phyloP scores from a whole-genome alignment of 495 filamentous ascomycete genomes.

The Talaromyces wortmannii region DNA sequence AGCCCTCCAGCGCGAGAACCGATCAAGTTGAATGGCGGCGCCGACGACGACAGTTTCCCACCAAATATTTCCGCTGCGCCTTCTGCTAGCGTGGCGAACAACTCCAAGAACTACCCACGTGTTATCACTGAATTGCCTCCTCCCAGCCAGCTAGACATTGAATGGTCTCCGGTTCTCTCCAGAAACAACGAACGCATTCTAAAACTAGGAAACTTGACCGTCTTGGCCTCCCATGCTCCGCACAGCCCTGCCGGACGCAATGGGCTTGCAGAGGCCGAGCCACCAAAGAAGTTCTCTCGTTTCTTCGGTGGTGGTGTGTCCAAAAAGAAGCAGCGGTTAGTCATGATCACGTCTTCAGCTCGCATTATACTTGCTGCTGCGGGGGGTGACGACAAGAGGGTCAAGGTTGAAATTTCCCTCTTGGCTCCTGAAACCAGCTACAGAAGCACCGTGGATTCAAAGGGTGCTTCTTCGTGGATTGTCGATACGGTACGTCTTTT shows the following conservation, averaged over 20 bases:
- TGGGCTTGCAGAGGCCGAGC: conserved; percentile 50
- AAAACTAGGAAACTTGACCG: conserved; percentile 84
- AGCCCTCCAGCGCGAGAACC: conserved; percentile 72
- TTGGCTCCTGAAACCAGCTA: conserved; percentile 65
- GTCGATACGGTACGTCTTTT: conserved; percentile 77
- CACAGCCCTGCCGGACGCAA: conserved; percentile 63
- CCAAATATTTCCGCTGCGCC: conserved; percentile 44
- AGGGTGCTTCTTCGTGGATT: conserved; percentile 80
- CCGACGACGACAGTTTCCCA: conserved; percentile 31
- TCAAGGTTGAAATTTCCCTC: conserved; percentile 83
- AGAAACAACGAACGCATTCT: conserved; percentile 88
- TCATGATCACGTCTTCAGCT: conserved; percentile 91
- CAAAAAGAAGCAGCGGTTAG: conserved; percentile 89
- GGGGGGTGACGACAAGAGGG: conserved; percentile 91
- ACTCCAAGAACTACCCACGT: conserved; percentile 57
- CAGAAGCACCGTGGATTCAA: conserved; percentile 72
- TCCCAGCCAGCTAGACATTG: conserved; percentile 94
- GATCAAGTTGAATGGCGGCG: conserved; percentile 70
- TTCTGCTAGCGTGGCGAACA: conserved; percentile 30
- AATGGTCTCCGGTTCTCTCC: conserved; percentile 96
- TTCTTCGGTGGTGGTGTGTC: conserved; percentile 85
- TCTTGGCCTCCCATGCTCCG: conserved; percentile 64
- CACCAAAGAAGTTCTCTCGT: conserved; percentile 77
- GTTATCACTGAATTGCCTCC: conserved; percentile 94
- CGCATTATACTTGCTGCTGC: conserved; percentile 87